These are phyloP conservation scores for Ampelomyces quisqualis DNA, from an alignment of 2,329 filamentous ascomycete species.

Conservation along the genomic window DNA sequence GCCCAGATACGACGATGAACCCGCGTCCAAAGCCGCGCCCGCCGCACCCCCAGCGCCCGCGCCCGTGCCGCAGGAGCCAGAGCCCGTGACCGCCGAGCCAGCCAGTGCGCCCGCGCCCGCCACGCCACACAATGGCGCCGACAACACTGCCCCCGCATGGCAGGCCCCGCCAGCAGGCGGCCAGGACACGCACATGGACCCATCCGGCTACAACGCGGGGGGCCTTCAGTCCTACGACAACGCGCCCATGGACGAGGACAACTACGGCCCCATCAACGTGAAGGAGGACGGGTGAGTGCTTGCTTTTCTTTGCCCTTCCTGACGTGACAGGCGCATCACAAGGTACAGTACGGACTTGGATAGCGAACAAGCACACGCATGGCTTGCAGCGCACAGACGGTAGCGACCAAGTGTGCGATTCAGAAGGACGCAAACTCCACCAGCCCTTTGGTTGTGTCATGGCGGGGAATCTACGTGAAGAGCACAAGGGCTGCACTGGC, in stretches of 20 bases:
- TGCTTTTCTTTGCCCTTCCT: constrained; percentile 8
- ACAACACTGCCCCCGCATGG: constrained; percentile 20
- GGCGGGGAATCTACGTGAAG: no score
- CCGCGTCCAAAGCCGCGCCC: constrained; percentile 32
- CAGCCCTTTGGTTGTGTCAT: no score
- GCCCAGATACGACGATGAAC: constrained; percentile 46
- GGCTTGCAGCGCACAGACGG: background rate
- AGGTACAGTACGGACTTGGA: constrained; percentile 15
- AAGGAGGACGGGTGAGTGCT: constrained; percentile 88
- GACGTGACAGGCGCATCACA: constrained; percentile 24
- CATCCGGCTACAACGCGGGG: constrained; percentile 31
- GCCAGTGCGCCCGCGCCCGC: constrained; percentile 19
- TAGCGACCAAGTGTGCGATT: background rate
- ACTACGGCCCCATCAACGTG: constrained; percentile 63
- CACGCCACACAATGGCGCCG: constrained; percentile 13
- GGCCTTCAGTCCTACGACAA: constrained; percentile 35
- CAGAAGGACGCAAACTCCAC: no score
- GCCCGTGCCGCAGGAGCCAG: constrained; percentile 24
- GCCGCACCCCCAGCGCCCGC: constrained; percentile 28
- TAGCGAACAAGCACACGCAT: background rate
- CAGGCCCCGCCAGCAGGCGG: constrained; percentile 20
- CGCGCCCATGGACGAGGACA: constrained; percentile 41
- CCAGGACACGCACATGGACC: constrained; percentile 36
- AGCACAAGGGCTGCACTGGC: constrained; percentile 5
- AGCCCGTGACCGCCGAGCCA: constrained; percentile 22